These are phyloP conservation scores for Citrus sp. DNA, from an alignment of 345 rosid genomes.

Conservation along the genomic window DNA sequence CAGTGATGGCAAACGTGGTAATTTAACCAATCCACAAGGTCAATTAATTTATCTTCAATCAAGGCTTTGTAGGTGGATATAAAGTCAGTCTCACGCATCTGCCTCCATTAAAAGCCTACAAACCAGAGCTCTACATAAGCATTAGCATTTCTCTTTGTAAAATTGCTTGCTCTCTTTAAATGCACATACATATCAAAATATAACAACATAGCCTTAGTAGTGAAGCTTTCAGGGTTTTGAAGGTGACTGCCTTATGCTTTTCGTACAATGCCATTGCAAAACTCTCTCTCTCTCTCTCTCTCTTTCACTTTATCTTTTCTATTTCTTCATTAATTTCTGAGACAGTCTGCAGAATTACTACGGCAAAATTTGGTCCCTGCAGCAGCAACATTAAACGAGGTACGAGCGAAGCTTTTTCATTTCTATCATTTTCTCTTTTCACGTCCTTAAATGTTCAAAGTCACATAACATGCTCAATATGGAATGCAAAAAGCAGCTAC, in stretches of 20 bases:
- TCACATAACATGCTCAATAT: not conserved
- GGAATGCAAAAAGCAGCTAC: not conserved
- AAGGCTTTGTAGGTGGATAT: not conserved
- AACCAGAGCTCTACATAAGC: too few relatives aligned
- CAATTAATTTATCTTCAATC: not conserved
- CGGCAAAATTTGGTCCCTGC: not conserved
- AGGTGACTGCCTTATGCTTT: slow-evolving; percentile 16
- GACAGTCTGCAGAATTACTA: not conserved
- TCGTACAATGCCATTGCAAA: not conserved
- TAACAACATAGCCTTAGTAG: not conserved
- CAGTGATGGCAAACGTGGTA: not conserved
- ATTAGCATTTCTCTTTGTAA: not conserved
- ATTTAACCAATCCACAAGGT: not conserved
- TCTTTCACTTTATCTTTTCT: not conserved
- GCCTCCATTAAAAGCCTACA: not conserved
- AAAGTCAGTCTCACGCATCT: not conserved
- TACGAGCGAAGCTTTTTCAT: not conserved
- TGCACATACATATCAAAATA: not conserved
- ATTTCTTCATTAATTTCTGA: not conserved
- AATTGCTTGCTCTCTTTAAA: not conserved
- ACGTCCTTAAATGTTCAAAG: not conserved
- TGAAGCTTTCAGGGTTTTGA: slow-evolving; percentile 8
- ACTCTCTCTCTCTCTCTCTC: not conserved
- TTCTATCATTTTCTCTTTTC: not conserved
- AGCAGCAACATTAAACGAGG: slow-evolving; percentile 12